Base-by-base conservation (phyloP, 2,329 filamentous ascomycete genomes). In the Trichoderma arundinaceum region DNA sequence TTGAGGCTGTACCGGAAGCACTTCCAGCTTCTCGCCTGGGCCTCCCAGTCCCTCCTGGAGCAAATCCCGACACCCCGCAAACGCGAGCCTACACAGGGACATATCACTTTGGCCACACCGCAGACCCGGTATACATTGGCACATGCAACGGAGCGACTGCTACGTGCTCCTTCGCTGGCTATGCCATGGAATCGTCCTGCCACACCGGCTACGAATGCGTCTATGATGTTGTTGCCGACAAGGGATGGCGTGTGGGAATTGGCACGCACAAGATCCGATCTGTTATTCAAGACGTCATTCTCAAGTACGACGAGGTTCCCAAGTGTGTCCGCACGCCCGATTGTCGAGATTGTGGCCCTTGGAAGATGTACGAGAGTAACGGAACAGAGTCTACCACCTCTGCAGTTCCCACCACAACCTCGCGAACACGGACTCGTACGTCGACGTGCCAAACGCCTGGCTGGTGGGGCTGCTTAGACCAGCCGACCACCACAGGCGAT, bases 331-430 rank as follows among this genome's bases (percentile, higher is more conserved):
- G 85, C 35, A 94, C 94, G 7, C 84, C 88, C 22, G 89, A 92
- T 60, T 98, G 95, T 75, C 88, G 91, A 46, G 95, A 99, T 76
- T 98, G 94, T 73, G 92, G 87, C 66, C 88, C 90, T 64, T 98
- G 95, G 95, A 96, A 97, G 73, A 96, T 93, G 82, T 96, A 92
- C 74, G 90, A 94, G 77, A 96, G 93, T 76, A 97, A 97, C 75
- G 91, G 91, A 35, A 95, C 91, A 1, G 90, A 94, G 69, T 85
- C 83, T 1, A 92, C 88, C 0, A 91, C 90, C 0, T 88, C 88
- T 0, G 83, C 86, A 2, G 82, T 80, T 3, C 82, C 82, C 1
- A 85, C 84, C 1, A 83, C 85, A 1, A 83, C 83, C 2, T 87
- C 86, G 2, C 84, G 85, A 49, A 90, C 87, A 3, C 84, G 92